A percentile compares a stretch with the other conserved stretches of the same genome.
Conservation (phyloP, 176 grass and related monocot genomes). For the Hyparrhenia diplandra region DNA sequence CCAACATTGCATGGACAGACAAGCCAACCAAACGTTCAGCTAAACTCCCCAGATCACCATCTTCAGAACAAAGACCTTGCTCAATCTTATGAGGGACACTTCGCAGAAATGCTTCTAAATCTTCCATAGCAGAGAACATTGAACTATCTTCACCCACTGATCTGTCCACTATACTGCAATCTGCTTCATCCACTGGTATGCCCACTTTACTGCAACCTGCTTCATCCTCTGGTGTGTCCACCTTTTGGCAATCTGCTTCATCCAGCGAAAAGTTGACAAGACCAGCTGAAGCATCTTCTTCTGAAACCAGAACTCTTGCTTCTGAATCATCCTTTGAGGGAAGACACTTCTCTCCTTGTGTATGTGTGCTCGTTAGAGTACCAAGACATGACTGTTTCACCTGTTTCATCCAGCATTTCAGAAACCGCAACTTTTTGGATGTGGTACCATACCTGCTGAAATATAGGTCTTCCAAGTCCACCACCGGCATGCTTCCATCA, state of each 20-base stretch:
- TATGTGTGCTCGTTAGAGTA: conserved; percentile 12
- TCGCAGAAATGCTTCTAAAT: conserved; percentile 67
- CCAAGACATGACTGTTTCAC: conserved; percentile 35
- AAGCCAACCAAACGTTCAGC: conserved; percentile 71
- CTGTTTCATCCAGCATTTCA: conserved; percentile 97
- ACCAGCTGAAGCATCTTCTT: conserved; percentile 33
- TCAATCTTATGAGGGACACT: conserved; percentile 81
- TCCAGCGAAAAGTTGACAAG: conserved; percentile 17
- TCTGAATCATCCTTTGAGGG: conserved; percentile 50
- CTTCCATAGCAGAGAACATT: conserved; percentile 50
- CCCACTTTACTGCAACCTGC: conserved; percentile 19
- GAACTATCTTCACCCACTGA: conserved; percentile 14
- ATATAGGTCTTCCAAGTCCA: conserved; percentile 73
- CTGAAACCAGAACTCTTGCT: conserved; percentile 34
- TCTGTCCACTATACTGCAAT: conserved; percentile 23
- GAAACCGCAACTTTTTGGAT: conserved; percentile 77
- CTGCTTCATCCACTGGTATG: conserved; percentile 25
- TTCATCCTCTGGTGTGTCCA: conserved; percentile 10
- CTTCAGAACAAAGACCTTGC: conserved; percentile 58
- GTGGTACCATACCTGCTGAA: conserved; percentile 49
- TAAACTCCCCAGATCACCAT: conserved; percentile 70
- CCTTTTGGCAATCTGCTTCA: conserved; percentile 36
- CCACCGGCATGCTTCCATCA: conserved; percentile 35
- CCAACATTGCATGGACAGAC: conserved; percentile 53
- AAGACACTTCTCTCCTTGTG: conserved; percentile 25